phyloP scores from a whole-genome alignment of 305 asterid species.

The Solanum hybrid region DNA sequence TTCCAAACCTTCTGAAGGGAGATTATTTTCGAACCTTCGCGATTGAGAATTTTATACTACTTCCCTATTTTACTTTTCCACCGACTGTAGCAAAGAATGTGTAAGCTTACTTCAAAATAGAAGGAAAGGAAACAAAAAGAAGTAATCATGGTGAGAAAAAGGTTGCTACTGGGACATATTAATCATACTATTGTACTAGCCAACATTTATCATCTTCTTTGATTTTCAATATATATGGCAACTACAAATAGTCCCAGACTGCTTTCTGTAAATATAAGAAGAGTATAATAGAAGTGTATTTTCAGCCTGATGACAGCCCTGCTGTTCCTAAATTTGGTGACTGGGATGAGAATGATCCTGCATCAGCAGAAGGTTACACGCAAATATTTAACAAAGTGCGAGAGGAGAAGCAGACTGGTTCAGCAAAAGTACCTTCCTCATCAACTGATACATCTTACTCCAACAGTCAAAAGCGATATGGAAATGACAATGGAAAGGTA shows the following conservation, averaged over 20 bases:
- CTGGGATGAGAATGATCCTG: constrained; percentile 80
- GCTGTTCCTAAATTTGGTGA: constrained; percentile 87
- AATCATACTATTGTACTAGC: not conserved
- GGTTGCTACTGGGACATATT: not conserved
- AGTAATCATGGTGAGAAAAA: not conserved
- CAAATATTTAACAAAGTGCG: constrained; percentile 60
- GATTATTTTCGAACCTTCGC: not conserved
- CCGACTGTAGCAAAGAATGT: not conserved
- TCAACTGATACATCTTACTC: constrained; percentile 46
- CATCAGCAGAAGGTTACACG: constrained; percentile 73
- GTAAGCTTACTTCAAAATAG: not conserved
- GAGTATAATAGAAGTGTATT: not conserved
- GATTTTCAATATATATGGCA: not conserved
- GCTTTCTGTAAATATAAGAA: not conserved
- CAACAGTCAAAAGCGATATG: constrained; percentile 42
- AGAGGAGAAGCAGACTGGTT: constrained; percentile 61
- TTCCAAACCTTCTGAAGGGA: not conserved
- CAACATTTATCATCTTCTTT: not conserved
- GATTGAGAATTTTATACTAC: not conserved
- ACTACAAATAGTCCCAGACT: not conserved
- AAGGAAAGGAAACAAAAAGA: not conserved
- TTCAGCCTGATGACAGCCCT: constrained; percentile 68
- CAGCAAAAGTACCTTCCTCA: constrained; percentile 56
- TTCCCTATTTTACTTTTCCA: not conserved
- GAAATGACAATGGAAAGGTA: constrained; percentile 50